Evolutionary conservation across 164 flowering plant species (phyloP).

Genomic region (Nymphaea thermarum): DNA sequence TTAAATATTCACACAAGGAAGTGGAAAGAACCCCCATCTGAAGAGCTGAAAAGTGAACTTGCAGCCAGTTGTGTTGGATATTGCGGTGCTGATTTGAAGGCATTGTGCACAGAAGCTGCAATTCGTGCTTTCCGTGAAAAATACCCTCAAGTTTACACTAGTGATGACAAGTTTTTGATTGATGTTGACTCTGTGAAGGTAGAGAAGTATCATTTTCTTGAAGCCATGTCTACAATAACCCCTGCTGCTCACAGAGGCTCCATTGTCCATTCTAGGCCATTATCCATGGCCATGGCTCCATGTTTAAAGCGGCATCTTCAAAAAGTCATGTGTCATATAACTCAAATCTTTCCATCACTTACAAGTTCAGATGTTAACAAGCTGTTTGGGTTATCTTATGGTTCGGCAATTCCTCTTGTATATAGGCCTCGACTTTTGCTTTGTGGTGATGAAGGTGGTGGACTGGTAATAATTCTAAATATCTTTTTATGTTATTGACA

Average conservation of each 20-base stretch:
- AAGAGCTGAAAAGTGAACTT: conserved; percentile 74
- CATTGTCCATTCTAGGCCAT: conserved; percentile 84
- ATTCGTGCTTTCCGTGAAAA: conserved; percentile 97
- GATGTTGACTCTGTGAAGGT: conserved; percentile 91
- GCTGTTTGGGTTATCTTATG: conserved; percentile 68
- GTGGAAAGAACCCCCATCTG: conserved; percentile 90
- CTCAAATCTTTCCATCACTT: conserved; percentile 64
- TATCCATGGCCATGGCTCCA: conserved; percentile 81
- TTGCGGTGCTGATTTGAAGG: conserved; percentile 98
- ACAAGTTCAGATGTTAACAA: conserved; percentile 45
- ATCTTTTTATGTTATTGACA: background rate
- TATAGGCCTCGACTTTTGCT: conserved; percentile 87
- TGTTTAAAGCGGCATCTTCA: conserved; percentile 67
- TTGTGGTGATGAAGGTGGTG: conserved; percentile 70
- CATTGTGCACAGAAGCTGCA: conserved; percentile 98
- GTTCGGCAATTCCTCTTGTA: conserved; percentile 81
- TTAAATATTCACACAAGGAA: conserved; percentile 92
- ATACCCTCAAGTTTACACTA: conserved; percentile 97
- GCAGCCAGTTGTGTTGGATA: conserved; percentile 99
- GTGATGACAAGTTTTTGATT: conserved; percentile 94
- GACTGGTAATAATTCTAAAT: conserved; percentile 60
- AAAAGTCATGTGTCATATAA: conserved; percentile 50
- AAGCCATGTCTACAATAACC: conserved; percentile 94
- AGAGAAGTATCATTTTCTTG: conserved; percentile 77
- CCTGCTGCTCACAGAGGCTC: conserved; percentile 99